These are phyloP conservation scores for Fragosphaeria purpurea DNA, from an alignment of 2,329 filamentous ascomycete species.

Conservation along the genomic window DNA sequence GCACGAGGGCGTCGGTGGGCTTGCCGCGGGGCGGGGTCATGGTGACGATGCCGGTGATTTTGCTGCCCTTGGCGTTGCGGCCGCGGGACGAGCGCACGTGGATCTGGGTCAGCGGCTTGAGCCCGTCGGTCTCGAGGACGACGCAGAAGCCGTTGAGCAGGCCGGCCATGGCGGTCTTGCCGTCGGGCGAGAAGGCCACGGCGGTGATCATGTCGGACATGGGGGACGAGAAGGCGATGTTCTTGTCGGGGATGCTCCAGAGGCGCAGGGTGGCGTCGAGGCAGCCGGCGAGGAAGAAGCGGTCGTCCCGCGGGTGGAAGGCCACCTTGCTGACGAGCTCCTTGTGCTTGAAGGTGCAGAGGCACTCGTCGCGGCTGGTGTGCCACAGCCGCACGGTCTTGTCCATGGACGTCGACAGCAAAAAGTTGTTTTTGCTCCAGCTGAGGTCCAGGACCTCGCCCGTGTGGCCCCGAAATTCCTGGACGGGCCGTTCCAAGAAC, in stretches of 20 bases:
- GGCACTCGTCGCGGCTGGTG: conserved; percentile 69
- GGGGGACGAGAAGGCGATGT: conserved; percentile 71
- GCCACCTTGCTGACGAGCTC: conserved; percentile 92
- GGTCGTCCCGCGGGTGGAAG: conserved; percentile 89
- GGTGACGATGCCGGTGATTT: conserved; percentile 82
- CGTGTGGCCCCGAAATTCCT: conserved; percentile 74
- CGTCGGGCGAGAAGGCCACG: conserved; percentile 87
- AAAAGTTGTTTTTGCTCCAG: conserved; percentile 99
- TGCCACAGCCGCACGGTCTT: conserved; percentile 96
- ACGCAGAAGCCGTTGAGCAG: conserved; percentile 75
- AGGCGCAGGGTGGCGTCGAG: conserved; percentile 78
- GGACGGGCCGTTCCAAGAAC: conserved; percentile 67
- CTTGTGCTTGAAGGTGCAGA: conserved; percentile 89
- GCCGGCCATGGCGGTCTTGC: conserved; percentile 80
- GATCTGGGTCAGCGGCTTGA: conserved; percentile 75
- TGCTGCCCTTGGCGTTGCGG: conserved; percentile 91
- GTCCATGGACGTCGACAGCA: conserved; percentile 94
- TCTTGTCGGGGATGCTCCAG: conserved; percentile 96
- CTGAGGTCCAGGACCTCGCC: conserved; percentile 82
- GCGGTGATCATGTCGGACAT: conserved; percentile 85
- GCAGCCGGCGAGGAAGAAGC: conserved; percentile 92
- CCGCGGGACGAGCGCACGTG: conserved; percentile 89
- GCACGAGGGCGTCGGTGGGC: conserved; percentile 61
- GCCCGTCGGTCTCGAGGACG: conserved; percentile 85
- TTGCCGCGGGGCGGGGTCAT: conserved; percentile 22